Evolutionary conservation across 2,329 filamentous ascomycete species (phyloP), one percentile per base, ranked within the genome.

Genomic region (Mariannaea sp.): DNA sequence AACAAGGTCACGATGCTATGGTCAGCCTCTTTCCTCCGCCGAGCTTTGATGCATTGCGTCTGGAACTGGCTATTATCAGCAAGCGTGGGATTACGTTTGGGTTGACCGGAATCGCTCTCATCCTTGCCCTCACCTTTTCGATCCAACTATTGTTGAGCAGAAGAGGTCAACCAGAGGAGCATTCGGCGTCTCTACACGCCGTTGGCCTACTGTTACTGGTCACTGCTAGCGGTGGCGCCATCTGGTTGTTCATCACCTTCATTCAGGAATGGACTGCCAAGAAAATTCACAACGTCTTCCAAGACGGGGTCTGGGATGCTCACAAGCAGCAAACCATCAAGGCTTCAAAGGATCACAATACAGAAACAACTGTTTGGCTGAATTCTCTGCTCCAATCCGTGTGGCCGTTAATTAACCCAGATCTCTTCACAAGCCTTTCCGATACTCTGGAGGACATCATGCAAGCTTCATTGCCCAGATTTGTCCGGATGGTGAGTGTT

Each of bases 381-480:
- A 91, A 91, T 65, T 86, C 82, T 4, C 68, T 90, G 1, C 66
- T 91, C 7, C 75, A 80, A 4, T 82, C 86, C 1, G 79, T 90
- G 5, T 91, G 88, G 88, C 86, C 87, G 0, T 76, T 92, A 24
- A 79, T 91, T 64, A 91, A 91, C 64, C 88, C 88, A 0, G 88
- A 91, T 61, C 76, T 92, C 2, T 90, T 91, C 62, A 78, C 81
- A 1, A 84, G 82, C 27, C 69, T 90, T 2, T 80, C 84, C 1
- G 88, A 91, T 62, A 88, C 83, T 22, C 78, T 92, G 4, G 88
- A 91, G 70, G 88, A 91, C 67, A 85, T 91, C 41, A 91, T 91
- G 88, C 88, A 91, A 71, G 87, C 88, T 2, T 88, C 85, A 7
- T 72, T 90, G 14, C 87, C 88, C 1, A 84, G 80, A 51, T 70